Base-by-base conservation (phyloP, 257 asterid genomes). In the Scutellaria galericulata region DNA sequence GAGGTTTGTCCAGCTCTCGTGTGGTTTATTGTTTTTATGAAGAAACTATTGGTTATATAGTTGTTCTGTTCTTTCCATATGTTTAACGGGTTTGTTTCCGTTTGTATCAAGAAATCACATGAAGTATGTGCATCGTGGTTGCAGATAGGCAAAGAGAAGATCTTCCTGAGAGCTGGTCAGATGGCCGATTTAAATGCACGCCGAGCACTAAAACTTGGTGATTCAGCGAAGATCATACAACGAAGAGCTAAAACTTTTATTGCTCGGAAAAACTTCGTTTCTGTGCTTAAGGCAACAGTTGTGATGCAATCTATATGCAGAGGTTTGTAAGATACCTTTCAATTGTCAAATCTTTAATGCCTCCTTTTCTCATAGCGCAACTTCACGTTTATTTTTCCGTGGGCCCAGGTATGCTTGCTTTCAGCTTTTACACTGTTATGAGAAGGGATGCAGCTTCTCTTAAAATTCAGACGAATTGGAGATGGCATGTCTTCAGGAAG, bases 151-250 rank as follows among this genome's bases (percentile, higher is more conserved):
- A 87, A 89, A 75, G 86, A 89, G 40, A 88, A 90, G 81, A 77
- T 93, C 76, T 93, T 93, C 76, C 80, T 93, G 64, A 81, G 98
- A 85, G 91, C 98, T 73, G 96, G 93, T 78, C 97, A 93, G 75
- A 86, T 93, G 97, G 97, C 93, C 39, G 90, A 86, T 20, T 84
- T 93, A 74, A 96, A 93, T 87, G 95, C 95, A 70, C 88, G 75
- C 47, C 83, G 96, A 83, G 85, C 90, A 42, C 75, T 73, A 66
- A 89, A 85, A 81, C 86, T 89, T 63, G 70, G 78, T 70, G 81
- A 66, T 78, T 89, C 98, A 66, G 96, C 91, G 75, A 93, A 81
- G 86, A 84, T 50, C 76, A 86, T 93, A 71, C 98, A 93, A 81
- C 75, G 84, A 86, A 79, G 80, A 77, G 76, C 71, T 57, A 90